Conservation (phyloP, 352 stramenopile species). For the Globisporangium acanthophoron region DNA sequence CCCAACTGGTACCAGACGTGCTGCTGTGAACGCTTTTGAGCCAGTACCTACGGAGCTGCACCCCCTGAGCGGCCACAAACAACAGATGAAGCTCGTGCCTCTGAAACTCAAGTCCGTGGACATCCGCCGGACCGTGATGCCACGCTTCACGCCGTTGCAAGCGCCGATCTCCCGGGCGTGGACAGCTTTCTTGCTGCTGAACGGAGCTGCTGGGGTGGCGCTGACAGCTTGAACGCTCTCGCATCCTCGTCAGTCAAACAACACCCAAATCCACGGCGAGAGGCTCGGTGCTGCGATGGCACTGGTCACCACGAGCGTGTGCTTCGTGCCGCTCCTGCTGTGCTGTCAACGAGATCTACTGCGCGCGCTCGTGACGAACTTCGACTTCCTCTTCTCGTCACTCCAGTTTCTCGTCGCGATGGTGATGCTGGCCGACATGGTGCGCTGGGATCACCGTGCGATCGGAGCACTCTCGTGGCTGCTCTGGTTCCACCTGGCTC, state of each 20-base stretch:
- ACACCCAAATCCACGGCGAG: neutral
- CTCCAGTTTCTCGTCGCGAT: conserved; percentile 11
- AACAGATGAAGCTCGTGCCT: conserved; percentile 32
- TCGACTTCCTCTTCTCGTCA: conserved; percentile 24
- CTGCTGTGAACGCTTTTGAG: neutral
- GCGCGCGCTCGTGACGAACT: conserved; percentile 13
- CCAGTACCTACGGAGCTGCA: conserved; percentile 5
- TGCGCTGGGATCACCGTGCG: conserved; percentile 21
- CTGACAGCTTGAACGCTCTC: conserved; percentile 9
- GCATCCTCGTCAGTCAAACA: neutral
- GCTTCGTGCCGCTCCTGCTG: conserved; percentile 5
- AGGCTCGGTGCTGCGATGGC: conserved; percentile 14
- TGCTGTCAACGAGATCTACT: conserved; percentile 21
- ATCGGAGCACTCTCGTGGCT: conserved; percentile 33
- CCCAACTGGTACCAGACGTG: neutral
- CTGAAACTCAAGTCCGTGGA: conserved; percentile 23
- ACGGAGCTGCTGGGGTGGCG: conserved; percentile 12
- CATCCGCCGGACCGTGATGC: conserved; percentile 4
- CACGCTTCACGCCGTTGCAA: conserved; percentile 11
- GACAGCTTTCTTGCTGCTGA: conserved; percentile 10
- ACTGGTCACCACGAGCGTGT: conserved; percentile 12
- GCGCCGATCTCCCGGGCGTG: conserved; percentile 7
- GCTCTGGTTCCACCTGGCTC: conserved; percentile 40
- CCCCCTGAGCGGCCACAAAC: neutral
- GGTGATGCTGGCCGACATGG: conserved; percentile 24